Base-by-base conservation (phyloP, 2,329 filamentous ascomycete genomes). In the Phialemonium atrogriseum region DNA sequence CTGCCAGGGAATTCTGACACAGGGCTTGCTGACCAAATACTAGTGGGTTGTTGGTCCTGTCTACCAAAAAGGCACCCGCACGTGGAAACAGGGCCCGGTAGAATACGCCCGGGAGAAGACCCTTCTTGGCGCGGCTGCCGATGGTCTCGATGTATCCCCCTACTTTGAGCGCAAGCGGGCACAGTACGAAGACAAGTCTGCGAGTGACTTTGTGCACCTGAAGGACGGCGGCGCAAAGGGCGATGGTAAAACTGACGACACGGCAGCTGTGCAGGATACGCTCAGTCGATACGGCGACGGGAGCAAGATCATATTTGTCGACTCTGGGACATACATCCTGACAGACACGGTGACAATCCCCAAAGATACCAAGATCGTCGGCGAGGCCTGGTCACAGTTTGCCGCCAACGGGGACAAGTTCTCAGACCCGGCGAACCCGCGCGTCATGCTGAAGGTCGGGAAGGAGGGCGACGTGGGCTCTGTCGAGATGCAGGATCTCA, bases 401-500 rank as follows among this genome's bases (percentile, higher is more conserved):
- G 44, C 35, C 1, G 52, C 48, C 5, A 29, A 24, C 11, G 52
- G 50, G 12, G 7, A 15, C n/a, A 28, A 28, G 15, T 28, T 28
- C 18, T 28, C 27, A n/a, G 27, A 28, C 27, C 15, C 16, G 18
- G 8, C 21, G 8, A 38, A 44, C 41, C 80, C 79, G 7, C 66
- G 70, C 36, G 68, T 76, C 5, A 70, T 80, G 42, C 72, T 83
- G 48, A 70, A 80, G 47, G 62, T 86, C 34, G 81, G 81, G 18
- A 54, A 70, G 27, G 54, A 57, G 12, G 77, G 76, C 20, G 69
- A 80, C 33, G 58, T 56, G 22, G 80, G 80, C 30, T 56, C 61
- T n/a, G 75, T 84, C 19, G 80, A 86, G 51, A 79, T 85, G 43
- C 73, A 68, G 33, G 81, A 85, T 48, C 52, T 83, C 22, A 69